These are phyloP conservation scores for Russula vinacea DNA, from an alignment of 768 basidiomycete species.

Conservation along the genomic window DNA sequence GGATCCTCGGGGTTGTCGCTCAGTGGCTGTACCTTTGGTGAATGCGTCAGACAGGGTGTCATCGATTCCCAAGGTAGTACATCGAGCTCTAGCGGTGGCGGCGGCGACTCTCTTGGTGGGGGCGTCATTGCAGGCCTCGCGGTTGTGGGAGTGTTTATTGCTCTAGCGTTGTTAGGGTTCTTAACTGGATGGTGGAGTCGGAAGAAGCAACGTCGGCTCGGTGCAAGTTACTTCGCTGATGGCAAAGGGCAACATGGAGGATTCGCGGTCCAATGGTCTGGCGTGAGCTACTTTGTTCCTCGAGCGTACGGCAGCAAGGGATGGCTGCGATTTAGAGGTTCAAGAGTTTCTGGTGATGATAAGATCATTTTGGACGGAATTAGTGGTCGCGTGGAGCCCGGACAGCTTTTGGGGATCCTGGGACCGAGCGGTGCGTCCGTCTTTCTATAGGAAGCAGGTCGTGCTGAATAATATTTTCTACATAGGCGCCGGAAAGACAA, in stretches of 20 bases:
- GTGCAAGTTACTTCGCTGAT: constrained; percentile 32
- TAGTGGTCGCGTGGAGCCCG: constrained; percentile 67
- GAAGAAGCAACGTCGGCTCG: constrained; percentile 53
- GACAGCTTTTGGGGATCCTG: constrained; percentile 87
- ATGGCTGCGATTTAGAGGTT: constrained; percentile 19
- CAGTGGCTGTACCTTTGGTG: constrained; percentile 76
- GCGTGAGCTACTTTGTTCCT: constrained; percentile 63
- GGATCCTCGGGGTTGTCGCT: constrained; percentile 70
- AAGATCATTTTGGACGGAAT: constrained; percentile 69
- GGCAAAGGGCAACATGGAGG: constrained; percentile 42
- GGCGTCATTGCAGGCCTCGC: constrained; percentile 92
- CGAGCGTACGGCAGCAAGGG: constrained; percentile 18
- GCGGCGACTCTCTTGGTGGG: constrained; percentile 52
- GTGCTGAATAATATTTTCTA: neutral
- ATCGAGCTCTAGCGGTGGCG: constrained; percentile 29
- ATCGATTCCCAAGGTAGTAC: constrained; percentile 52
- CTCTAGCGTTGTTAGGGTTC: constrained; percentile 56
- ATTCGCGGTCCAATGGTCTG: constrained; percentile 63
- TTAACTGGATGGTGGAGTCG: constrained; percentile 60
- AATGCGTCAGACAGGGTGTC: constrained; percentile 80
- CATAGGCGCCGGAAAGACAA: constrained; percentile 82
- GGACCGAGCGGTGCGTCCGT: constrained; percentile 71
- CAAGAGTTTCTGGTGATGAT: constrained; percentile 39
- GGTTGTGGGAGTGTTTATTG: constrained; percentile 68
- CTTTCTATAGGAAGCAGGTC: neutral